Evolutionary conservation across 352 stramenopile genomes (phyloP).

Genomic region (Globisporangium emineosum): DNA sequence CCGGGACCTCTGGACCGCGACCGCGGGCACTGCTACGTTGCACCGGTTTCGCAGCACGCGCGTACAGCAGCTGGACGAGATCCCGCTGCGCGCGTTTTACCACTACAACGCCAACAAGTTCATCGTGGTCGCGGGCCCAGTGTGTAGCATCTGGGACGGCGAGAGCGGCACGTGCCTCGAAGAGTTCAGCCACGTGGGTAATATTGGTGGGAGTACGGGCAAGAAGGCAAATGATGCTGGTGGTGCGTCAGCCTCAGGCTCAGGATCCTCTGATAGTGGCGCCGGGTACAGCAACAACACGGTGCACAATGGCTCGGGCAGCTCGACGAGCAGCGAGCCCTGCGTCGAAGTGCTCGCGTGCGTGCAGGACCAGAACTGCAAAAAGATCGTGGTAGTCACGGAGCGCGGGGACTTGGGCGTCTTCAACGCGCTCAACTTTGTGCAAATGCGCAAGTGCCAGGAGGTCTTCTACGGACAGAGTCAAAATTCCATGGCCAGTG

Average conservation of each 20-base stretch:
- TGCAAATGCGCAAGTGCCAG: constrained; percentile 65
- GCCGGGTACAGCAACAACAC: constrained; percentile 3
- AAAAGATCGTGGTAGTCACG: constrained; percentile 59
- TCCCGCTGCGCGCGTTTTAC: constrained; percentile 69
- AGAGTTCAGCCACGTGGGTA: constrained; percentile 55
- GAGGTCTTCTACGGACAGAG: constrained; percentile 33
- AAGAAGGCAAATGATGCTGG: neutral
- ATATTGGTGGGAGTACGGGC: constrained; percentile 2
- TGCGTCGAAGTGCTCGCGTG: constrained; percentile 47
- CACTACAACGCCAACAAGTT: constrained; percentile 70
- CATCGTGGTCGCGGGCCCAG: constrained; percentile 48
- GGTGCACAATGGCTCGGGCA: constrained; percentile 18
- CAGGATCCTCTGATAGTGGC: neutral
- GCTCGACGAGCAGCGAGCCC: constrained; percentile 19
- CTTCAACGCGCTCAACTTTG: constrained; percentile 73
- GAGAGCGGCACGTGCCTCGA: constrained; percentile 47
- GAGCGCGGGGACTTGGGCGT: constrained; percentile 58
- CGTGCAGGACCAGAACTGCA: constrained; percentile 49
- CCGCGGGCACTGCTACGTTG: constrained; percentile 43
- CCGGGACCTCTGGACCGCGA: constrained; percentile 62
- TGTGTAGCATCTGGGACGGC: constrained; percentile 75
- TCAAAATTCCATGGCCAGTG: neutral
- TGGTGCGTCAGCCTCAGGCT: constrained; percentile 7
- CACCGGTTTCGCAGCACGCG: constrained; percentile 55
- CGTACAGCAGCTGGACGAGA: constrained; percentile 67